Percentiles rank a stretch among this genome's conserved stretches.
Conservation (phyloP, 345 rosid genomes). For the Physaria fendleri region DNA sequence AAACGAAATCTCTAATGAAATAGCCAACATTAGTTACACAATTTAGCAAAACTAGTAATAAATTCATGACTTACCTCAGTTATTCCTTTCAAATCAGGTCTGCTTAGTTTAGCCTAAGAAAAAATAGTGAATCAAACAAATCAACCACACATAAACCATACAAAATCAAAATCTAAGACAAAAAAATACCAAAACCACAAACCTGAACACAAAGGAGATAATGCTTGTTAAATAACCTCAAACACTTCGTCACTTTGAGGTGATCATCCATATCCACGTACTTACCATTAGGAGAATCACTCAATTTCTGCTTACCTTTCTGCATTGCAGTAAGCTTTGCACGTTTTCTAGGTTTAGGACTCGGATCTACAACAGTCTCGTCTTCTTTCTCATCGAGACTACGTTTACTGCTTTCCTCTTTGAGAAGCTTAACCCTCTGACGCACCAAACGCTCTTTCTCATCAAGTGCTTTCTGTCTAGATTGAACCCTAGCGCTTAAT, state of each 20-base stretch:
- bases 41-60: background rate
- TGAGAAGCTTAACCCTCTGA: constrained; percentile 36
- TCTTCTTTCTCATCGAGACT: background rate
- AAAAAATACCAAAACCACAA: background rate
- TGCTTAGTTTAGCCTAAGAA: constrained; percentile 33
- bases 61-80: constrained; percentile 52
- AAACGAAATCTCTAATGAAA: no score
- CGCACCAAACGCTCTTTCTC: constrained; percentile 45
- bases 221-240: constrained; percentile 73
- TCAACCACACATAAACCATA: constrained; percentile 1
- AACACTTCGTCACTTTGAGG: constrained; percentile 54
- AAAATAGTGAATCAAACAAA: background rate
- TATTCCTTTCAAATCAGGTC: constrained; percentile 82
- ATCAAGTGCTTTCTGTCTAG: constrained; percentile 24
- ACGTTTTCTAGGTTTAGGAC: background rate
- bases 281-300: background rate
- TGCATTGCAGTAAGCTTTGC: background rate
- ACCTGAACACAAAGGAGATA: constrained; percentile 87
- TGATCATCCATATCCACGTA: constrained; percentile 40
- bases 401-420: background rate
- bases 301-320: constrained; percentile 5
- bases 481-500: constrained; percentile 39
- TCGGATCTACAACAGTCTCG: background rate
- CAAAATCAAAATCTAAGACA: background rate
- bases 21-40: constrained; percentile 2